Evolutionary conservation across 768 basidiomycete species (phyloP).

Genomic region (Rhodocollybia butyracea): DNA sequence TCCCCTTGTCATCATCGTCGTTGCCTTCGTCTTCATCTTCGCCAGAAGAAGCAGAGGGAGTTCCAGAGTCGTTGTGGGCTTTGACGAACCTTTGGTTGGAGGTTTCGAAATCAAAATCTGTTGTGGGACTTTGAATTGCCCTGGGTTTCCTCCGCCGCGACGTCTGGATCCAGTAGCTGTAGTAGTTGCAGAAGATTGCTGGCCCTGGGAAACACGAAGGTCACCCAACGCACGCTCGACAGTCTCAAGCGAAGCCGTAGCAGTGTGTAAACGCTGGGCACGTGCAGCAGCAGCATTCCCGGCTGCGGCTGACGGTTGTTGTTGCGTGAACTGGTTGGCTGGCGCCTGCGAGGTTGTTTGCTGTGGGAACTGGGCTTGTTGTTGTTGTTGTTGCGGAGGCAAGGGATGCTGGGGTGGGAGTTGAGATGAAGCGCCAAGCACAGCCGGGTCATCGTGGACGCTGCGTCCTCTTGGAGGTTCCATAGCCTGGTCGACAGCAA

Average conservation of each 20-base stretch:
- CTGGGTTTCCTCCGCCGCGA: constrained; percentile 11
- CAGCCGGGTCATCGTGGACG: constrained; percentile 82
- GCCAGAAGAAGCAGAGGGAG: constrained; percentile 21
- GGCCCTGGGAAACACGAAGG: constrained; percentile 38
- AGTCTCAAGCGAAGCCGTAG: constrained; percentile 71
- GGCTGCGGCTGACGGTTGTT: constrained; percentile 19
- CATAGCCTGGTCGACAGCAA: constrained; percentile 58
- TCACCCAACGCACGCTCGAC: constrained; percentile 55
- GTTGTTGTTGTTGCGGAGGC: constrained; percentile 24
- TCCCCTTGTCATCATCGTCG: constrained; percentile 26
- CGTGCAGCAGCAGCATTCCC: constrained; percentile 19
- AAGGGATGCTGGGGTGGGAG: constrained; percentile 16
- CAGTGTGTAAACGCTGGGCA: constrained; percentile 51
- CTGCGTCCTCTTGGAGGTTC: constrained; percentile 56
- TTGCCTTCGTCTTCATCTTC: constrained; percentile 30
- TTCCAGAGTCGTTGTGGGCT: constrained; percentile 27
- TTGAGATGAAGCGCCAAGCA: constrained; percentile 61
- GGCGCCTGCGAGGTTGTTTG: constrained; percentile 19
- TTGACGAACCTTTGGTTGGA: constrained; percentile 84
- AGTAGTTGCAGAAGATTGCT: constrained; percentile 13
- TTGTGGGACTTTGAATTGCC: constrained; percentile 44
- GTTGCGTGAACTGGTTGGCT: constrained; percentile 23
- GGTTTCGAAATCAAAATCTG: constrained; percentile 80
- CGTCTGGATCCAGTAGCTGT: constrained; percentile 9
- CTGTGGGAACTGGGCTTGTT: constrained; percentile 18